Base-by-base conservation (phyloP, 2,329 filamentous ascomycete genomes). In the Tothia fuscella region DNA sequence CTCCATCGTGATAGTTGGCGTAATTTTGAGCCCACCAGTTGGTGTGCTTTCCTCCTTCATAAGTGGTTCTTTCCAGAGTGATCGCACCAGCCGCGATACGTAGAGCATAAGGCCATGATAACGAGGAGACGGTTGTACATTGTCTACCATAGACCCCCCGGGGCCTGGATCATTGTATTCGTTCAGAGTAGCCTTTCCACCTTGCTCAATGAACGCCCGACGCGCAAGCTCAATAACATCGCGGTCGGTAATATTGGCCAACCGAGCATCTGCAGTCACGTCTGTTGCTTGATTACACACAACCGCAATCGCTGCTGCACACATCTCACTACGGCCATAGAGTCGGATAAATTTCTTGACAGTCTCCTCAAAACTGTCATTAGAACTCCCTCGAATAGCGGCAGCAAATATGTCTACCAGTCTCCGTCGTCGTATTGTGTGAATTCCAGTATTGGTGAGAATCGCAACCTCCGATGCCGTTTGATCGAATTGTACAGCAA, bases 401-500 rank as follows among this genome's bases (percentile, higher is more conserved):
- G 83, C 75, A 3, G 89, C 87, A 59, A 98, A 93, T 6, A 93
- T 82, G 56, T 98, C 91, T 1, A 96, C 87, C 4, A 96, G 71
- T 42, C 91, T 73, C 53, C 86, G 74, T 38, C 91, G 72, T 42
- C 86, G 80, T 41, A 96, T 76, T 6, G 93, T 74, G 53, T 95
- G 86, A 41, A 98, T 76, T 3, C 91, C 91, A 12, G 77, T 86
- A 52, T 91, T 93, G 24, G 91, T 96, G 41, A 98, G 70, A 35
- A 98, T 77, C 1, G 89, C 91, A 48, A 96, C 78, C 56, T 98
- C 89, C 38, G 81, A 78, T 0, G 82, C 73, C 0, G 78, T 69
- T 46, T 83, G 72, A 53, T 98, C 91, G 52, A 91, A 98, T 52
- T 98, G 93, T n/a, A 93, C 82, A 1, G 91, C 86, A 43, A 96